phyloP scores from a whole-genome alignment of 169 alveolate genomes.

The Cryptosporidium tyzzeri region DNA sequence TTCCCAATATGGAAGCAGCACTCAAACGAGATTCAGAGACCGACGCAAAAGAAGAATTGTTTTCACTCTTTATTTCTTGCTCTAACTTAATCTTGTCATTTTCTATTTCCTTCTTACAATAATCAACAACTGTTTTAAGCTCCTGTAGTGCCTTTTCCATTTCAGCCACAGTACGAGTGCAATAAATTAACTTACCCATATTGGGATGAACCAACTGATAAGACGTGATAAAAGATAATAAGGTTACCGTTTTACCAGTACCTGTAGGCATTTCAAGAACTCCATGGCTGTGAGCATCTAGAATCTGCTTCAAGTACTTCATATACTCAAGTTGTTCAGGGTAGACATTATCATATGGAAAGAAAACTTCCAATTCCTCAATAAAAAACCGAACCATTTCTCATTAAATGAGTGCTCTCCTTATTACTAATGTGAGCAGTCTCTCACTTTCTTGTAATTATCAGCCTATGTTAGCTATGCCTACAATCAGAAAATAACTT shows the following conservation, averaged over 20 bases:
- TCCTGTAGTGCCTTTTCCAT: slow-evolving; percentile 98
- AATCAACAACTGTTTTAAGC: slow-evolving; percentile 89
- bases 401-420: slow-evolving; percentile 5
- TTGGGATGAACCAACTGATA: slow-evolving; percentile 91
- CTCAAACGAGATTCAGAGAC: background rate
- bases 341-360: slow-evolving; percentile 94
- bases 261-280: slow-evolving; percentile 99
- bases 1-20: slow-evolving; percentile 82
- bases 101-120: slow-evolving; percentile 82
- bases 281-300: slow-evolving; percentile 95
- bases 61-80: background rate
- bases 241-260: slow-evolving; percentile 97
- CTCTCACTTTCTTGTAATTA: background rate
- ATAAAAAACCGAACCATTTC: slow-evolving; percentile 88
- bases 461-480: background rate
- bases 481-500: slow-evolving; percentile 6
- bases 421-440: background rate
- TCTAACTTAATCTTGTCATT: slow-evolving; percentile 78
- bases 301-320: slow-evolving; percentile 88
- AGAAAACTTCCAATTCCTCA: slow-evolving; percentile 92
- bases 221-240: slow-evolving; percentile 92
- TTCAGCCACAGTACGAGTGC: slow-evolving; percentile 97
- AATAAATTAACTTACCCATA: slow-evolving; percentile 88
- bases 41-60: background rate
- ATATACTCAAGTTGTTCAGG: slow-evolving; percentile 95